Base-by-base conservation (phyloP, 305 asterid species). In the Rubia tinctorum region DNA sequence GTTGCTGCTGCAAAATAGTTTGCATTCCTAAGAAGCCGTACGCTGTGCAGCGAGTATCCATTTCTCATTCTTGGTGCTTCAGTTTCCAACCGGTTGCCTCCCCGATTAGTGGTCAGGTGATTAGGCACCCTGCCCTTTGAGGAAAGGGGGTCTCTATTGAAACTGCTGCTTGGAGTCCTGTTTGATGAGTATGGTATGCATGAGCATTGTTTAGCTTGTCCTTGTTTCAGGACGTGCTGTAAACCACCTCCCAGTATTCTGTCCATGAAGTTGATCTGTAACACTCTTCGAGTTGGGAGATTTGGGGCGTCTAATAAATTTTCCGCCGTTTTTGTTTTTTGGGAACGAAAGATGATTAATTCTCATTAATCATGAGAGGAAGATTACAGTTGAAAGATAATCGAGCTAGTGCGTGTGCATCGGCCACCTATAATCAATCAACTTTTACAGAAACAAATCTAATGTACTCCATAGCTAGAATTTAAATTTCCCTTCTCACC, bases 1-100 rank as follows among this genome's bases (percentile, higher is more conserved):
- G 96, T 91, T 74, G 93, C 91, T 79, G 96, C 97, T 79, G 89
- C 86, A 55, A 89, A 89, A 75, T 88, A 84, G 83, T 58, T 72
- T 69, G 47, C 67, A 15, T 60, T 20, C 27, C 42, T 59, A 59
- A 20, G 60, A 22, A 22, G 37, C 53, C 44, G 12, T 47, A 37
- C 23, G 8, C 9, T 63, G 23, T 34, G 45, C 23, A 17, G 47
- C 23, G 11, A 37, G 47, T 62, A 62, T 62, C 18, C 9, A 30
- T 62, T 30, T 62, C 22, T 12, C 22, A 25, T 14, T 3, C 1
- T 27, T 4, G 42, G 43, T 27, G 67, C 67, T 60, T 60, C 66
- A 60, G 34, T 60, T 60, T 60, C 66, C 9, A 60, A 60, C 18
- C 66, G n/a, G n/a, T n/a, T 58, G 27, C 63, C 34, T 20, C 10